Evolutionary conservation across 768 basidiomycete species (phyloP).

Genomic region (Xerocomus spinulosus): DNA sequence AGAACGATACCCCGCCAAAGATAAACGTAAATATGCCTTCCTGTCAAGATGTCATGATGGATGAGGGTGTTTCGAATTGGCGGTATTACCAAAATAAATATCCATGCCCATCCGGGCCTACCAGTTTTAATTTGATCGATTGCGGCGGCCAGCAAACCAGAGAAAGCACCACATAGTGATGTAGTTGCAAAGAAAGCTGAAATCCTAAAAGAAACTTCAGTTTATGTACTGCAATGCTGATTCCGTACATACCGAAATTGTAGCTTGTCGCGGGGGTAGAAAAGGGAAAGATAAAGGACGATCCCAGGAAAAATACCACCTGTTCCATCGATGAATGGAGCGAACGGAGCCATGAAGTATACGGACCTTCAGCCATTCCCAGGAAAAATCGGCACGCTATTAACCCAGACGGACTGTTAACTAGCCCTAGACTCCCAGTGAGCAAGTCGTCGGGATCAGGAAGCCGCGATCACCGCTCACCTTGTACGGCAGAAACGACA

Average conservation of each 20-base stretch:
- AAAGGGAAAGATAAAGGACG: slow-evolving; percentile 53
- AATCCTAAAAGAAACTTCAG: slow-evolving; percentile 23
- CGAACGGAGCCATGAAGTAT: not conserved
- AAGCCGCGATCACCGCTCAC: slow-evolving; percentile 22
- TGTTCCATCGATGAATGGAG: slow-evolving; percentile 16
- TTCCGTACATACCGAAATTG: slow-evolving; percentile 15
- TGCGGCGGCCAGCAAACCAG: slow-evolving; percentile 57
- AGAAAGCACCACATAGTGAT: slow-evolving; percentile 56
- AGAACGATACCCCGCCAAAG: slow-evolving; percentile 49
- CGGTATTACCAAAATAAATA: slow-evolving; percentile 44
- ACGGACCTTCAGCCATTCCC: slow-evolving; percentile 56
- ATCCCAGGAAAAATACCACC: slow-evolving; percentile 57
- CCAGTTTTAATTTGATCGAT: slow-evolving; percentile 51
- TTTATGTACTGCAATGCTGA: not conserved
- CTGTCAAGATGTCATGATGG: slow-evolving; percentile 14
- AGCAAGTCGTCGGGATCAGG: not conserved
- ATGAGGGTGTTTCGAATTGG: not conserved
- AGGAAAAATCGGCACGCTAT: slow-evolving; percentile 44
- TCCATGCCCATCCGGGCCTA: slow-evolving; percentile 58
- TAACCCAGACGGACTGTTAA: slow-evolving; percentile 48
- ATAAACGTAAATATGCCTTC: slow-evolving; percentile 62
- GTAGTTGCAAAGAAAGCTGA: slow-evolving; percentile 39
- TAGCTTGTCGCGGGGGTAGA: slow-evolving; percentile 31
- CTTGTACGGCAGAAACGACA: slow-evolving; percentile 55
- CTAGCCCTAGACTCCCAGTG: slow-evolving; percentile 36